Evolutionary conservation across 805 yeast genomes (phyloP), one percentile per base, ranked within the genome.

Genomic region (Saturnispora dispora): DNA sequence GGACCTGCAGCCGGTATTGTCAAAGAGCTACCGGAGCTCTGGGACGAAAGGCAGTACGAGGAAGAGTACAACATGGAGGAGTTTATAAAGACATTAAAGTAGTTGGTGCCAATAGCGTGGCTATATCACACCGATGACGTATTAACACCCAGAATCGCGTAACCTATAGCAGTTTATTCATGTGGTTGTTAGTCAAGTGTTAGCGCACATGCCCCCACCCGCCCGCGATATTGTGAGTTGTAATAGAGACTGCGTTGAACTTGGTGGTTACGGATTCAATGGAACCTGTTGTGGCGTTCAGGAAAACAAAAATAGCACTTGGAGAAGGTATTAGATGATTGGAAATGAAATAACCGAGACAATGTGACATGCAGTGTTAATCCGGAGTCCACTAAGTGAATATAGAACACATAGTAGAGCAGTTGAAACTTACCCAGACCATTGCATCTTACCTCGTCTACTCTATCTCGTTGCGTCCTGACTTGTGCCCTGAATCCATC

Each of bases 41-140:
- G 99, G 99, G 98, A 93, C 64, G 93, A 88, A 60, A 76, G 86
- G 33, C 97, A 93, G 67, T 93, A 93, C 62, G 96, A 90, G 57
- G 99, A 93, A 63, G 99, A 93, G 71, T 93, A 93, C 68, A 88
- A 93, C 62, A 78, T 93, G 69, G 97, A 91, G 66, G 81, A 85
- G 50, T 93, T 93, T 66, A 91, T 93, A 68, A 86, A 86, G 71
- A 84, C 85, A 27, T 75, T 88, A 55, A 57, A 59, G 23, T 64
- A 48, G 53, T 25, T 25, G 10, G 28, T 25, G 27, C 2, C 28
- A 25, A 25, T 25, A 25, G 27, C 27, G 28, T 25, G 28, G 28
- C 28, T 25, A 25, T 25, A 25, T 25, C 9, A 25, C 27, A 25
- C 9, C 10, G 28, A 25, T 25, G 28, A 25, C 28, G 28, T 25